Base-by-base conservation (phyloP, 495 filamentous ascomycete species). In the Penicilliopsis zonata region DNA sequence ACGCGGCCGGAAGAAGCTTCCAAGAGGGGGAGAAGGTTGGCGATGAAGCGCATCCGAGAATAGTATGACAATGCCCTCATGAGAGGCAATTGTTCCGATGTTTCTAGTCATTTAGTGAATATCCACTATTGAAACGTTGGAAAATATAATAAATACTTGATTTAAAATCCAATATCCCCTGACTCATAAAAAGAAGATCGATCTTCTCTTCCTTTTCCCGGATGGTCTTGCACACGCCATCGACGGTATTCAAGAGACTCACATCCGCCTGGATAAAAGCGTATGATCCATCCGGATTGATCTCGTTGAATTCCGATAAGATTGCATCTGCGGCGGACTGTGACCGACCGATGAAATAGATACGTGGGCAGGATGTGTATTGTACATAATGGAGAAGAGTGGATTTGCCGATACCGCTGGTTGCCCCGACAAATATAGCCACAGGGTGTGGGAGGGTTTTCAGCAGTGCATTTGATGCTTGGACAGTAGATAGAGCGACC, bases 1-100 rank as follows among this genome's bases (percentile, higher is more conserved):
- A 78, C 71, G 1, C 62, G 58, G 12, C 70, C 59, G 1, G 35
- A 16, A 1, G 57, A 28, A 0, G 73, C 63, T 17, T 52, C 52
- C 0, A 84, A 43, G 0, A 70, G 63, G 0, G 80, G 77, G 2
- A 85, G 67, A 2, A 85, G 64, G 43, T 79, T 77, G 27, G 50
- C 35, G 15, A 68, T 63, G 48, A 82, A 80, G 26, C 78, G 69
- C 28, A 69, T 62, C 10, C 80, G 74, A 15, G 69, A 55, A 50
- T 82, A 82, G 53, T 74, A 75, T 28, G 50, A 57, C 3, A 81
- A 49, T 10, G 70, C 50, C 25, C 67, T 50, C 32, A 63, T 63
- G 19, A 53, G 51, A 39, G 75, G 57, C 9, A 84, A 55, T 12
- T 59, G 63, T 49, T 85, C 81, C 2, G 41, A 18, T 0, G 78